Base-by-base conservation (phyloP, 1,139 yeast genomes). In the Yamadazyma triangularis region DNA sequence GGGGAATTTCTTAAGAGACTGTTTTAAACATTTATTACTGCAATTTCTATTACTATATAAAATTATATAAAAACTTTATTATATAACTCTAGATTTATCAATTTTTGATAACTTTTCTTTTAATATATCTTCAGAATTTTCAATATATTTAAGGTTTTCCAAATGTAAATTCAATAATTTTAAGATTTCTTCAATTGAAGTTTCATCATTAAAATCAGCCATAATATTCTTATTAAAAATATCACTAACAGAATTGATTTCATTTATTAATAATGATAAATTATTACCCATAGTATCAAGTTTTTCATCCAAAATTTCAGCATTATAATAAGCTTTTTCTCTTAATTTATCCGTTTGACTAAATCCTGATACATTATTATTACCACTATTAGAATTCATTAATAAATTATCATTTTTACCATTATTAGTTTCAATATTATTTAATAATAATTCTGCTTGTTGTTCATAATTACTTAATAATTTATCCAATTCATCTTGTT, bases 81-180 rank as follows among this genome's bases (percentile, higher is more conserved):
- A n/a, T n/a, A n/a, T n/a, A n/a, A n/a, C n/a, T n/a, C n/a, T n/a
- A n/a, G n/a, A n/a, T n/a, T n/a, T n/a, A n/a, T n/a, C n/a, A n/a
- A n/a, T n/a, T n/a, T n/a, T n/a, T n/a, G 20, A 6, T 39, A 91
- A 57, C 57, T 85, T 84, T 25, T 74, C 73, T 52, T 82, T 85
- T 49, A 91, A 67, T 23, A 66, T 64, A 13, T 71, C 70, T 36
- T 95, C 87, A 38, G 79, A 74, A 37, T 71, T 71, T 49, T 91
- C 96, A 36, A 91, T 77, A 69, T 91, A 89, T 53, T 81, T 87
- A 57, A 91, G 70, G 42, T 95, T 87, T 42, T 89, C 93, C 54
- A 91, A 66, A 56, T 91, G 98, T 29, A 88, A 76, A 52, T 91
- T 89, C 53, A 91, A 72, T 40, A 93, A 70, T 55, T 80, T 82